Percentiles rank a stretch among this genome's conserved stretches.
phyloP scores from a whole-genome alignment of 495 filamentous ascomycete genomes.

The Talaromyces liani region DNA sequence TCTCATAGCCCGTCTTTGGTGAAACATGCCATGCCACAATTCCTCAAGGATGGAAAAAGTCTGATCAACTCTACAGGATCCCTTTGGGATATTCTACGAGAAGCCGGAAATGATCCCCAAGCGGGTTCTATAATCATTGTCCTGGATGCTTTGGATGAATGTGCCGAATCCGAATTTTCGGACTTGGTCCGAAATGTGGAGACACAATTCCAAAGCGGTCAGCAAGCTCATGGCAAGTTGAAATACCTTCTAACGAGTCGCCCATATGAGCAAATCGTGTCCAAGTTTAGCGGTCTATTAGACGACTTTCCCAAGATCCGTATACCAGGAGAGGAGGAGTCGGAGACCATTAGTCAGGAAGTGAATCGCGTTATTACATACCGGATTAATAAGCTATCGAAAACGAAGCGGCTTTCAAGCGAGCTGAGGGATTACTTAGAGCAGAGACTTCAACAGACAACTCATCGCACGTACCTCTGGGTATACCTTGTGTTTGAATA shows the following conservation, averaged over 20 bases:
- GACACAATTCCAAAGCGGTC: conserved; percentile 10
- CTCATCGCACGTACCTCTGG: conserved; percentile 41
- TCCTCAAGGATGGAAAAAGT: conserved; percentile 14
- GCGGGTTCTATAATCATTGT: conserved; percentile 37
- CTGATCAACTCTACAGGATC: conserved; percentile 18
- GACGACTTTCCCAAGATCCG: background rate
- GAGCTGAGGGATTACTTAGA: conserved; percentile 15
- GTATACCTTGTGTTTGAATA: conserved; percentile 28
- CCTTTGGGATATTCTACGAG: conserved; percentile 35
- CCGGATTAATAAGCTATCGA: conserved; percentile 26
- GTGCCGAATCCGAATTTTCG: conserved; percentile 14
- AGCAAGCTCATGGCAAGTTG: conserved; percentile 14
- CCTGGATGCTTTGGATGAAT: conserved; percentile 38
- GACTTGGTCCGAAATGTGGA: conserved; percentile 9
- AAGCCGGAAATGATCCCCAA: conserved; percentile 16
- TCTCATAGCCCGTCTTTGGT: conserved; percentile 3
- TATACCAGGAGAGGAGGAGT: background rate
- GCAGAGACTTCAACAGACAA: conserved; percentile 15
- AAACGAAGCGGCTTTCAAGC: conserved; percentile 17
- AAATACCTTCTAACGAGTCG: conserved; percentile 39
- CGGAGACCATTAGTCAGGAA: background rate
- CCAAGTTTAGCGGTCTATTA: background rate
- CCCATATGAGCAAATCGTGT: background rate
- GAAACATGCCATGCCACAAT: conserved; percentile 15
- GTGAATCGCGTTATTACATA: conserved; percentile 9